These are phyloP conservation scores for Sutorius australiensis DNA, from an alignment of 768 basidiomycete species.

Conservation along the genomic window DNA sequence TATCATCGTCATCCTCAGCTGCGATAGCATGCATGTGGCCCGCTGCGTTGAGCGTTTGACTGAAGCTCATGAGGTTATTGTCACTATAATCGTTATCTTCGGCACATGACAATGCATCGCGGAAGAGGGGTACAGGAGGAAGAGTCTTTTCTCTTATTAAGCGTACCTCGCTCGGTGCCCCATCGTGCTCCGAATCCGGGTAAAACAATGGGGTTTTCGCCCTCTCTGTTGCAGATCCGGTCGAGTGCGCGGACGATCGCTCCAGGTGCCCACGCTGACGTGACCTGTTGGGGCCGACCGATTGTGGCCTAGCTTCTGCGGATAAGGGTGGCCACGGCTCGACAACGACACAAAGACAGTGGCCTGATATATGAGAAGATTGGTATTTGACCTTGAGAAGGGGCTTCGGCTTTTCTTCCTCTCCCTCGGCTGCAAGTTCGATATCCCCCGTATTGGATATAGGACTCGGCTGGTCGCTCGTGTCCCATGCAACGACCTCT, in stretches of 20 bases:
- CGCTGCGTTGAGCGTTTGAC: constrained; percentile 60
- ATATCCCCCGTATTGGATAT: constrained; percentile 17
- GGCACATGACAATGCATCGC: constrained; percentile 31
- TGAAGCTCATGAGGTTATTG: constrained; percentile 69
- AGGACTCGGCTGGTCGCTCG: background rate
- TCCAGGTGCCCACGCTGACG: constrained; percentile 22
- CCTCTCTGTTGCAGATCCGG: constrained; percentile 29
- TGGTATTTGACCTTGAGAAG: constrained; percentile 60
- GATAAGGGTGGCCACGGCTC: constrained; percentile 72
- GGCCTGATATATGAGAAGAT: constrained; percentile 66
- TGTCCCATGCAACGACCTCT: background rate
- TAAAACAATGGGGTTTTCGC: constrained; percentile 69
- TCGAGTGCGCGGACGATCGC: constrained; percentile 23
- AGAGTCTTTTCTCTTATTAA: constrained; percentile 24
- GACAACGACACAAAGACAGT: constrained; percentile 76
- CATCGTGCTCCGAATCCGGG: constrained; percentile 65
- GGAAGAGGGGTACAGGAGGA: constrained; percentile 43
- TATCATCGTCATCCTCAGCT: constrained; percentile 72
- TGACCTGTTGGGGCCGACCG: constrained; percentile 31
- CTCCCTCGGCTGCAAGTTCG: constrained; percentile 49
- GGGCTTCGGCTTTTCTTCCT: constrained; percentile 72
- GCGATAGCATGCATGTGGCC: constrained; percentile 55
- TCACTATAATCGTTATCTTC: constrained; percentile 35
- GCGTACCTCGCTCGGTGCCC: constrained; percentile 38
- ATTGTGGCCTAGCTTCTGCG: constrained; percentile 30